Evolutionary conservation across 257 asterid species (phyloP), one percentile per base, ranked within the genome.

Genomic region (Solanum chiquidenum): DNA sequence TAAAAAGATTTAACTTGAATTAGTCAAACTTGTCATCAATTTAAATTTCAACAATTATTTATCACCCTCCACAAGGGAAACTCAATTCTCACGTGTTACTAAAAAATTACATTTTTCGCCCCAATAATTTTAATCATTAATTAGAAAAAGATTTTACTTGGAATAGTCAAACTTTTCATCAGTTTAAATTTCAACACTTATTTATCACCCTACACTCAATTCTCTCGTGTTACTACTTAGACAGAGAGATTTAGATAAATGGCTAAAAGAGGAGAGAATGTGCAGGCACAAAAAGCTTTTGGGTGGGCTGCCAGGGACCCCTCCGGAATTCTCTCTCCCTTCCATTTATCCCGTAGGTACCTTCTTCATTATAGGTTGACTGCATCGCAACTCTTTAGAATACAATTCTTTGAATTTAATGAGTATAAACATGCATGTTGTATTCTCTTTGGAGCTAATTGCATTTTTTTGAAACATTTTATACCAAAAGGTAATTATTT

Each of bases 271-370:
- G 33, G 90, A 87, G 93, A 91, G 88, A 88, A 88, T 5, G 90
- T 80, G 76, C 86, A 86, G 76, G 88, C 92, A 80, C 91, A 31
- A 8, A 92, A 89, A 83, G 92, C 92, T 87, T 91, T 91, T 58
- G 95, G 98, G 16, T 93, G 91, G 93, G 96, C 94, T 58, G 96
- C 98, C 23, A 91, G 72, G 9, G 98, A 93, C 76, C 23, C 90
- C 85, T 94, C 94, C 44, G 94, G 95, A 23, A 73, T 86, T 58
- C 89, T 93, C 62, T 88, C 93, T 3, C 95, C 94, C 38, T 91
- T 92, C 88, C 75, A 88, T 72, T 93, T 94, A 89, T 90, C 92
- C 64, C 93, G 93, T 88, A 91, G 93, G 95, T 91, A 49, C 58
- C 12, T 64, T 64, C 72, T 66, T 66, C 18, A 66, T 62, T 62